Conservation (phyloP, 1,284 basidiomycete genomes). For the Ustilago cynodontis region DNA sequence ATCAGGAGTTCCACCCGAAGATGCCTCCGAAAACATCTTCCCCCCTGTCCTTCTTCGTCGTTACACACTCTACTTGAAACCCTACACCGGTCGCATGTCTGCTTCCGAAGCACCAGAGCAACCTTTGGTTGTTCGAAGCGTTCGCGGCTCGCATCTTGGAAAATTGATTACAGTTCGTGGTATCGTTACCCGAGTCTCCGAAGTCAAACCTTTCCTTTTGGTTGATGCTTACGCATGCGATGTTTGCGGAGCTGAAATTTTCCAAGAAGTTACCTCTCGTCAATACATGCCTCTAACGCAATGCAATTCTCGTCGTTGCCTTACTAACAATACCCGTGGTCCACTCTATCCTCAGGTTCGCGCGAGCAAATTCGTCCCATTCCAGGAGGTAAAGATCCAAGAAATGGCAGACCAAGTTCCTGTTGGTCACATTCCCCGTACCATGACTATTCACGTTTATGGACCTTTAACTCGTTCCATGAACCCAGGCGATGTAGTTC, state of each 20-base stretch:
- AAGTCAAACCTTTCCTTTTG: constrained; percentile 96
- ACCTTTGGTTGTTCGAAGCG: constrained; percentile 87
- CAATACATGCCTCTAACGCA: constrained; percentile 88
- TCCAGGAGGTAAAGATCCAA: constrained; percentile 98
- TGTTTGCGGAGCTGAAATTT: constrained; percentile 96
- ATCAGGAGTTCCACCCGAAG: constrained; percentile 34
- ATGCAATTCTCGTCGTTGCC: constrained; percentile 79
- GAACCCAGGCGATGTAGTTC: constrained; percentile 95
- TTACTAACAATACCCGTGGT: constrained; percentile 87
- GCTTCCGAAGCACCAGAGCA: constrained; percentile 33
- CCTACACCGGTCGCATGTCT: constrained; percentile 74
- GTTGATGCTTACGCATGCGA: constrained; percentile 99
- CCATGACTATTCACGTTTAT: constrained; percentile 95
- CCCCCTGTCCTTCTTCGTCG: constrained; percentile 90
- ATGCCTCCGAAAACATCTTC: constrained; percentile 57
- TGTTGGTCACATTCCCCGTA: constrained; percentile 97
- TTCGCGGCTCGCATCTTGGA: constrained; percentile 86
- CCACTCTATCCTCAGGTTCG: constrained; percentile 98
- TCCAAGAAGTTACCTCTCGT: constrained; percentile 96
- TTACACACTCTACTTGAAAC: constrained; percentile 95
- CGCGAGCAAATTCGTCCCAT: constrained; percentile 95
- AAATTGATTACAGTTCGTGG: constrained; percentile 94
- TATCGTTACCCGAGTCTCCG: constrained; percentile 97
- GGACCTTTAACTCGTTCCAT: constrained; percentile 89
- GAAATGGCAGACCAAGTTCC: constrained; percentile 99